Evolutionary conservation across 768 basidiomycete genomes (phyloP).

Genomic region (Leccinum uliginosum): DNA sequence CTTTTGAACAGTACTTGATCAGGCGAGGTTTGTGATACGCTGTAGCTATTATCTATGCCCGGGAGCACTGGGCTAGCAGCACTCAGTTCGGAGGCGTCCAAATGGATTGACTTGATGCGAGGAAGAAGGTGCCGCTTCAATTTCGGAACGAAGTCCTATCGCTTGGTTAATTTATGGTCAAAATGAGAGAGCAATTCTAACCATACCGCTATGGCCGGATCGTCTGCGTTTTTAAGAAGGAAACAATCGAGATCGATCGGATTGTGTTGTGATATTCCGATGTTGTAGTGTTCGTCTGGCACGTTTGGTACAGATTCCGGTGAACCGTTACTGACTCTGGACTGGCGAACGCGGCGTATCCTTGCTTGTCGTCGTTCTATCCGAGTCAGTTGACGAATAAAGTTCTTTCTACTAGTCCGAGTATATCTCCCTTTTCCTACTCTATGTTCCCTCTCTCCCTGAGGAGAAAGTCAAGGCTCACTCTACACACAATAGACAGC

Average conservation of each 20-base stretch:
- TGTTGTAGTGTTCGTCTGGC: neutral
- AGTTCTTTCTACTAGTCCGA: neutral
- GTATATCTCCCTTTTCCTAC: neutral
- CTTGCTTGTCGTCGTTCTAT: neutral
- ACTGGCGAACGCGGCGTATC: neutral
- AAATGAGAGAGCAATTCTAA: neutral
- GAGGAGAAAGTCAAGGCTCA: neutral
- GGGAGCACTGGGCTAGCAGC: neutral
- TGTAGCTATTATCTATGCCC: neutral
- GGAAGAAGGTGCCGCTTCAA: neutral
- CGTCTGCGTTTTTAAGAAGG: neutral
- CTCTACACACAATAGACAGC: neutral
- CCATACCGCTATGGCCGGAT: neutral
- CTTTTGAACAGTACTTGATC: too few relatives aligned
- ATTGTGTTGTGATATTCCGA: neutral
- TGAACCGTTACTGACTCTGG: neutral
- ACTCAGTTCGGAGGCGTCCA: neutral
- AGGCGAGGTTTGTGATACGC: neutral
- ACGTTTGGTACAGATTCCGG: neutral
- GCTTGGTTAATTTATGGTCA: neutral
- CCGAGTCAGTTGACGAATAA: neutral
- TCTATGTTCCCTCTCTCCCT: neutral
- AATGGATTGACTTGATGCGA: neutral
- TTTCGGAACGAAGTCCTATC: neutral
- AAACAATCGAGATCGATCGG: neutral